Percentiles rank a stretch among this genome's conserved stretches.
Evolutionary conservation across 805 yeast species (phyloP).

Genomic region (Saturnispora hagleri): DNA sequence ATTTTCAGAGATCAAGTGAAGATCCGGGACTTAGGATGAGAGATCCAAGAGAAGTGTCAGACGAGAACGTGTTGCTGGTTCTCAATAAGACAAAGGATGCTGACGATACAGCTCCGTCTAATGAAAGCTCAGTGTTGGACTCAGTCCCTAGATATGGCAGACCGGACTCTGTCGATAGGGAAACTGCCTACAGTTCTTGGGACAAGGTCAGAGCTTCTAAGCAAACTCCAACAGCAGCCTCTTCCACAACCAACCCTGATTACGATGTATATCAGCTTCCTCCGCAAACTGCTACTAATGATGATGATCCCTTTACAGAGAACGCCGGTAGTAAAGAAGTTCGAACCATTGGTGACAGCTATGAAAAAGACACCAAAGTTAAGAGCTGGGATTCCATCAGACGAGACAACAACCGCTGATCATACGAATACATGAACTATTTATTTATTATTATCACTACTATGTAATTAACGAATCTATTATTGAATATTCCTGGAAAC

Average conservation of each 20-base stretch:
- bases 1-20: constrained; percentile 41
- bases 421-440: not conserved
- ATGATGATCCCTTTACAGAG: constrained; percentile 5
- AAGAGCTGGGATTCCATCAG: constrained; percentile 2
- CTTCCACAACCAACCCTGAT: not conserved
- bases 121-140: not conserved
- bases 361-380: not conserved
- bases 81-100: not conserved
- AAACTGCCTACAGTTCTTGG: constrained; percentile 18
- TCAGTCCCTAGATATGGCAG: constrained; percentile 10
- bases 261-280: not conserved
- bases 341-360: constrained; percentile 4
- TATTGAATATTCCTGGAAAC: not conserved
- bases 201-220: constrained; percentile 15
- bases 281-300: not conserved
- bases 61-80: not conserved
- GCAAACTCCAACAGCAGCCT: not conserved
- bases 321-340: not conserved
- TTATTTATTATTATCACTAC: not conserved
- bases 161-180: not conserved
- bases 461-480: not conserved
- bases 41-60: constrained; percentile 38
- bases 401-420: not conserved
- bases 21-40: constrained; percentile 44
- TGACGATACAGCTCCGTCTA: not conserved